Evolutionary conservation across 2,329 filamentous ascomycete species (phyloP).

Genomic region (Fusarium sp.): DNA sequence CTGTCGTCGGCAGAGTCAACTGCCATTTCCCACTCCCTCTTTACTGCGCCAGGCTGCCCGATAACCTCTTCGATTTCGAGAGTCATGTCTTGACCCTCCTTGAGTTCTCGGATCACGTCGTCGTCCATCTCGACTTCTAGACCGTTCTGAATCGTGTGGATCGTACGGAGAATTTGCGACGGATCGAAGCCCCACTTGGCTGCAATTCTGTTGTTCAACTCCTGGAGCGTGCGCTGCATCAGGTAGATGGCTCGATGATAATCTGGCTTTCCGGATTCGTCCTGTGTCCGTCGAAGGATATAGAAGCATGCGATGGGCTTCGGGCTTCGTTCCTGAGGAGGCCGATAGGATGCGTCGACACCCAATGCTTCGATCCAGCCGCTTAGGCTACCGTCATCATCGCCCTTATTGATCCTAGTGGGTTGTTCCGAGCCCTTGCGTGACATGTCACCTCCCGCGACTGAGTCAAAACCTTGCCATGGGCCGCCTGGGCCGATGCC

Average conservation of each 20-base stretch:
- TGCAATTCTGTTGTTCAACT: conserved; percentile 76
- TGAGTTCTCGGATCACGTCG: conserved; percentile 81
- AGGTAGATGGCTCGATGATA: conserved; percentile 89
- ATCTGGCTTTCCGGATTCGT: conserved; percentile 61
- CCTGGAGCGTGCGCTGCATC: conserved; percentile 74
- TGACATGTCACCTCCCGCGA: conserved; percentile 58
- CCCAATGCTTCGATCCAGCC: conserved; percentile 92
- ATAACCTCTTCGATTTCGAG: conserved; percentile 67
- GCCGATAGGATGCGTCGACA: conserved; percentile 84
- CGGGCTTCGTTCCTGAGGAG: conserved; percentile 73
- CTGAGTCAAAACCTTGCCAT: conserved; percentile 66
- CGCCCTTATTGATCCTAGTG: conserved; percentile 60
- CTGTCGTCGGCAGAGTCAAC: conserved; percentile 56
- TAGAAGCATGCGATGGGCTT: conserved; percentile 91
- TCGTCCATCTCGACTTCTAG: conserved; percentile 89
- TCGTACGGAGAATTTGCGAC: conserved; percentile 70
- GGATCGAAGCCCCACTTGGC: conserved; percentile 83
- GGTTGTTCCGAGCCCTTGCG: conserved; percentile 61
- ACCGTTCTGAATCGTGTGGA: conserved; percentile 76
- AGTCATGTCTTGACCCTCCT: conserved; percentile 92
- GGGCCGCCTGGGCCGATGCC: conserved; percentile 52
- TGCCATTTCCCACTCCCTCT: conserved; percentile 69
- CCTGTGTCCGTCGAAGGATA: conserved; percentile 64
- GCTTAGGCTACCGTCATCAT: conserved; percentile 70
- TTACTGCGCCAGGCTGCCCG: conserved; percentile 49